phyloP scores from a whole-genome alignment of 805 yeast species.

The Ogataea paradorogensis region DNA sequence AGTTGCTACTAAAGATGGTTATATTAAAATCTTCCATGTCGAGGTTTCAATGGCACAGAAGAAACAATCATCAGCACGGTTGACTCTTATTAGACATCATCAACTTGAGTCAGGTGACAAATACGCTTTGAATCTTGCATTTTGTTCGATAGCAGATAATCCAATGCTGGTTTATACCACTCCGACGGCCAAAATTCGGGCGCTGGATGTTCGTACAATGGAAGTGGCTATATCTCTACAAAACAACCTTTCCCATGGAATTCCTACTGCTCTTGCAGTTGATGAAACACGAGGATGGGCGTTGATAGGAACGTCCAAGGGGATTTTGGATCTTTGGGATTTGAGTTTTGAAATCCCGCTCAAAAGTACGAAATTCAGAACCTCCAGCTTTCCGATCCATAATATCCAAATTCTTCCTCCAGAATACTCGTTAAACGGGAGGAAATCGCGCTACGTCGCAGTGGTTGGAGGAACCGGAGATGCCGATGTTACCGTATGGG shows the following conservation, averaged over 20 bases:
- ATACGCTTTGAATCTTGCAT: constrained; percentile 43
- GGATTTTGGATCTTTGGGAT: constrained; percentile 81
- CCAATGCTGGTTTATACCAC: constrained; percentile 52
- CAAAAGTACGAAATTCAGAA: constrained; percentile 58
- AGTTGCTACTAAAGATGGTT: constrained; percentile 49
- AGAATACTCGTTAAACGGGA: constrained; percentile 32
- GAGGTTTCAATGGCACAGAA: constrained; percentile 24
- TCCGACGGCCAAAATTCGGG: constrained; percentile 47
- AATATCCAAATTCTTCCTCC: constrained; percentile 44
- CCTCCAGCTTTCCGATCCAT: constrained; percentile 42
- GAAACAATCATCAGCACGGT: constrained; percentile 20
- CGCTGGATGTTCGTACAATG: constrained; percentile 60
- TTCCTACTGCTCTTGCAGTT: constrained; percentile 56
- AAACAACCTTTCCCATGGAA: constrained; percentile 64
- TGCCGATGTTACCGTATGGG: constrained; percentile 70
- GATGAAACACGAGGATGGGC: constrained; percentile 59
- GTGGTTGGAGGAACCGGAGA: constrained; percentile 66
- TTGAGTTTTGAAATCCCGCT: constrained; percentile 60
- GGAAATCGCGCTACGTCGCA: constrained; percentile 45
- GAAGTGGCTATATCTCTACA: constrained; percentile 38
- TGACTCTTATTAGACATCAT: constrained; percentile 39
- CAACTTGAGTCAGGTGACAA: constrained; percentile 35
- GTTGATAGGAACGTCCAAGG: constrained; percentile 70
- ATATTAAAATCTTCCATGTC: constrained; percentile 41
- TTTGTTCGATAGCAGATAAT: constrained; percentile 38